Percentiles rank a stretch among this genome's conserved stretches.
Conservation (phyloP, 2,329 filamentous ascomycete species). For the Hirsutella minnesotensis region DNA sequence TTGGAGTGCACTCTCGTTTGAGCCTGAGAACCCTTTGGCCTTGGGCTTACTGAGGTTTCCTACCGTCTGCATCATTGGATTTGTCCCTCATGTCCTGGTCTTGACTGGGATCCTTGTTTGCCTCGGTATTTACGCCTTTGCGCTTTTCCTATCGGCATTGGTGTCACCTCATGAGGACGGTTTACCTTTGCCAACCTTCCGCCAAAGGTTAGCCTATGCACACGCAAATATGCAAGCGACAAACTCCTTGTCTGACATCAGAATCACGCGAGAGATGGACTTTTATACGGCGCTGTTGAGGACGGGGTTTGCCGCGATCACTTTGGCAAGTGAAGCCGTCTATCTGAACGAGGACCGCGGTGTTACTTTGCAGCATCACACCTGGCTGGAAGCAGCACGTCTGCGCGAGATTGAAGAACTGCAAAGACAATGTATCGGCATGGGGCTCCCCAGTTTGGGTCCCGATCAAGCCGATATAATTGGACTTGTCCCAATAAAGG, state of each 20-base stretch:
- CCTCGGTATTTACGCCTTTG: conserved; percentile 62
- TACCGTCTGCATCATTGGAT: conserved; percentile 88
- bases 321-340: conserved; percentile 88
- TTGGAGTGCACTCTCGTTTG: conserved; percentile 58
- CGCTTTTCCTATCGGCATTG: conserved; percentile 60
- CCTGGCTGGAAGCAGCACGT: conserved; percentile 87
- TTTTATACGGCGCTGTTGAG: conserved; percentile 87
- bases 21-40: conserved; percentile 44
- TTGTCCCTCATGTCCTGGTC: conserved; percentile 87
- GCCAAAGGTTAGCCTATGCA: conserved; percentile 55
- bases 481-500: conserved; percentile 41
- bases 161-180: conserved; percentile 17
- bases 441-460: conserved; percentile 32
- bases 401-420: conserved; percentile 61
- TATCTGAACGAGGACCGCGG: conserved; percentile 82
- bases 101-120: conserved; percentile 68
- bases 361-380: conserved; percentile 62
- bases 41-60: conserved; percentile 75
- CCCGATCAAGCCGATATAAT: conserved; percentile 43
- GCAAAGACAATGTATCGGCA: conserved; percentile 36
- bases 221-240: conserved; percentile 90
- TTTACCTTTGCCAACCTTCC: conserved; percentile 26
- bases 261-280: conserved; percentile 78
- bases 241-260: conserved; percentile 68
- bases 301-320: conserved; percentile 77